A percentile compares a stretch with the other conserved stretches of the same genome.
phyloP scores from a whole-genome alignment of 2,329 filamentous ascomycete species.

The Talaromyces sp. region DNA sequence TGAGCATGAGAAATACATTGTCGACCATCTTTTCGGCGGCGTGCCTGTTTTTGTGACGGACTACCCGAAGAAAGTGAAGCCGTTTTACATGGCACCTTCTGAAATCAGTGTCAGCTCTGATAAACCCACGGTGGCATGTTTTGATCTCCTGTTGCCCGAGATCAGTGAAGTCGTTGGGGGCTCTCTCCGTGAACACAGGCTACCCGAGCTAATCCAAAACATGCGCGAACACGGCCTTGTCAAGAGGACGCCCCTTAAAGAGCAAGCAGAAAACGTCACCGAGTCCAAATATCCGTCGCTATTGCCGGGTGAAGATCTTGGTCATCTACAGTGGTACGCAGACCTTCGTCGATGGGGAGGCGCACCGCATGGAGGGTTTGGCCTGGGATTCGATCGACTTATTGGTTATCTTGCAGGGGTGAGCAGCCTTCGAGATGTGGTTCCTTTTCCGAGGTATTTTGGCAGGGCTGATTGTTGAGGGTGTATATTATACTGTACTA shows the following conservation, averaged over 20 bases:
- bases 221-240: constrained; percentile 66
- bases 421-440: constrained; percentile 75
- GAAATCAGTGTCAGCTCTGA: constrained; percentile 1
- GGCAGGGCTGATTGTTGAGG: constrained; percentile 48
- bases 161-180: constrained; percentile 83
- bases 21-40: constrained; percentile 58
- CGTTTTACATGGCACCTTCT: constrained; percentile 78
- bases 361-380: constrained; percentile 86
- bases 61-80: constrained; percentile 84
- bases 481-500: not conserved
- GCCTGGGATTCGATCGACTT: constrained; percentile 81
- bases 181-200: constrained; percentile 79
- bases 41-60: constrained; percentile 84
- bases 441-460: constrained; percentile 72
- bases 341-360: constrained; percentile 88
- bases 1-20: constrained; percentile 88
- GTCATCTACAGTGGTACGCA: constrained; percentile 74
- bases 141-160: constrained; percentile 81
- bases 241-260: constrained; percentile 16
- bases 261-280: not conserved
- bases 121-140: constrained; percentile 69
- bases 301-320: constrained; percentile 33
- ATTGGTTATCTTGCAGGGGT: constrained; percentile 78
- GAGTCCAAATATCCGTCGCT: constrained; percentile 29
- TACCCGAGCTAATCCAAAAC: constrained; percentile 59